These are phyloP conservation scores for Ascoidea rubescens DNA, from an alignment of 805 yeast genomes.

Conservation along the genomic window DNA sequence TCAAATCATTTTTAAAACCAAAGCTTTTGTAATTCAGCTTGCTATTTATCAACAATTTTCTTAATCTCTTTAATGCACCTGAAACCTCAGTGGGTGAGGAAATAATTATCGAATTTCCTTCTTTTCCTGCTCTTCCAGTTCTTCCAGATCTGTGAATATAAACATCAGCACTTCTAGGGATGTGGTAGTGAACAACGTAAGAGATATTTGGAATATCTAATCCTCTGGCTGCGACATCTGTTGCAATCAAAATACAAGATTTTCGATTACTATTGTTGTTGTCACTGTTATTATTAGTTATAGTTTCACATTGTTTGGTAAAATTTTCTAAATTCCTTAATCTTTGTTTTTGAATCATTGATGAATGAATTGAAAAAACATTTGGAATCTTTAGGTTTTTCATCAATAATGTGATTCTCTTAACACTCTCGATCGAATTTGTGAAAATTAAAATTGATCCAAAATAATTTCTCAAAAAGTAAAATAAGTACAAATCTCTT, in stretches of 20 bases:
- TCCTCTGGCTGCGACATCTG: constrained; percentile 98
- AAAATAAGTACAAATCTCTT: constrained; percentile 81
- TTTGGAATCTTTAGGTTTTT: constrained; percentile 53
- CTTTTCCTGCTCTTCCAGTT: constrained; percentile 90
- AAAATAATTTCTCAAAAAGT: constrained; percentile 73
- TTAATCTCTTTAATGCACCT: constrained; percentile 70
- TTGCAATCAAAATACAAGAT: constrained; percentile 67
- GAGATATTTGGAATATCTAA: constrained; percentile 81
- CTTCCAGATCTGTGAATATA: constrained; percentile 95
- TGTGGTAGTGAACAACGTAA: constrained; percentile 91
- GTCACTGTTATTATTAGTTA: constrained; percentile 8
- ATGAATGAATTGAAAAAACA: constrained; percentile 73
- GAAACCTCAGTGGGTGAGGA: constrained; percentile 91
- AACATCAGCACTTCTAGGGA: constrained; percentile 88
- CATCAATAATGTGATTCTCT: constrained; percentile 66
- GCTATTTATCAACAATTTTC: constrained; percentile 25
- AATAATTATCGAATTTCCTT: constrained; percentile 89
- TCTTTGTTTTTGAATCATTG: constrained; percentile 92
- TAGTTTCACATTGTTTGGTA: constrained; percentile 30
- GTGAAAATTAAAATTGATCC: constrained; percentile 87
- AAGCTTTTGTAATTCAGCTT: constrained; percentile 12
- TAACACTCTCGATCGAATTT: constrained; percentile 90
- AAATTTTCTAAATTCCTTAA: constrained; percentile 75
- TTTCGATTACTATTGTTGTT: constrained; percentile 24
- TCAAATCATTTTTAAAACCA: constrained; percentile 35